These are phyloP conservation scores for Rhizophora mangle DNA, from an alignment of 345 rosid species.

Conservation along the genomic window DNA sequence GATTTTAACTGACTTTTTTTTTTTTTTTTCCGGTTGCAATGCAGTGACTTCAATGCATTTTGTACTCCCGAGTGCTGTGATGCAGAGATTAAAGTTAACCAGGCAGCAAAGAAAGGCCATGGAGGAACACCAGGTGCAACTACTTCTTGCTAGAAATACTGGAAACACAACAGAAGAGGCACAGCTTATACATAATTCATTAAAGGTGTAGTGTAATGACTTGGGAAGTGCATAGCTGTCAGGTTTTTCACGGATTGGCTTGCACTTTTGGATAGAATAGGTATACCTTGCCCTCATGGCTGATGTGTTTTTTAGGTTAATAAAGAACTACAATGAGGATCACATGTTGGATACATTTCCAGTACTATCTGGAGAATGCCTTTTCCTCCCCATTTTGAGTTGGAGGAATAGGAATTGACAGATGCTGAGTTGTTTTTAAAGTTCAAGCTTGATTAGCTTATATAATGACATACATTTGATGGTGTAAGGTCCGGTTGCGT, in stretches of 20 bases:
- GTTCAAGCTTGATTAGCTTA: too few relatives aligned
- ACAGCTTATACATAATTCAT: background rate
- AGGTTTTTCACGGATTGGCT: constrained; percentile 26
- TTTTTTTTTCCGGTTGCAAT: constrained; percentile 1
- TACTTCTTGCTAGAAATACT: constrained; percentile 5
- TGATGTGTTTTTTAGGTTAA: constrained; percentile 7
- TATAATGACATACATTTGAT: too few relatives aligned
- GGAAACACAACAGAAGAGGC: background rate
- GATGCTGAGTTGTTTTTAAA: background rate
- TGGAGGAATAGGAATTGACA: background rate
- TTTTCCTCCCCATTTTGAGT: background rate
- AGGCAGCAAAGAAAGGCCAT: constrained; percentile 8
- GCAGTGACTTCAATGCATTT: constrained; percentile 33
- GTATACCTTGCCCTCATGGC: background rate
- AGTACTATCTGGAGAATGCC: too few relatives aligned
- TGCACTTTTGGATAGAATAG: constrained; percentile 13
- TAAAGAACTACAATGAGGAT: constrained; percentile 9
- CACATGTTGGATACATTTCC: background rate
- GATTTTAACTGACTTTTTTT: background rate
- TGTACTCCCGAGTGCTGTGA: constrained; percentile 34
- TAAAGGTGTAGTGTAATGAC: background rate
- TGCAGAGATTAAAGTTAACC: constrained; percentile 19
- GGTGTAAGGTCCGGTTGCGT: too few relatives aligned
- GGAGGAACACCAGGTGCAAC: constrained; percentile 7
- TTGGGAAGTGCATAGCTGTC: constrained; percentile 25